phyloP scores from a whole-genome alignment of 352 stramenopile genomes.

The Phytopythium helicoides region DNA sequence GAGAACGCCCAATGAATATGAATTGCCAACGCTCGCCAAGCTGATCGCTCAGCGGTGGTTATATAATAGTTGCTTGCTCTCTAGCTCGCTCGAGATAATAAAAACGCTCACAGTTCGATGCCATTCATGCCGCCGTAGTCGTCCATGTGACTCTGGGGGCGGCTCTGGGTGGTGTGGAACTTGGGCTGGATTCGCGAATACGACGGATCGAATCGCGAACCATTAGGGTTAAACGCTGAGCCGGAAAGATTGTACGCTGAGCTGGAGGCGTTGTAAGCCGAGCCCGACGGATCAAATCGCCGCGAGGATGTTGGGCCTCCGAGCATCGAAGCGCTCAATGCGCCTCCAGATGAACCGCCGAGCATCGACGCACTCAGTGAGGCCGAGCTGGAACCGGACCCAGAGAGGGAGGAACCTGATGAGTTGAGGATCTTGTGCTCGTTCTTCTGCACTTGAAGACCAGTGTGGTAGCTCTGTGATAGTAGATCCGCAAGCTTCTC shows the following conservation, averaged over 20 bases:
- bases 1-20: too few species aligned
- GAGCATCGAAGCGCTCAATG: too few species aligned
- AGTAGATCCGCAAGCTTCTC: slow-evolving; percentile 44
- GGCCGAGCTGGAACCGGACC: not conserved
- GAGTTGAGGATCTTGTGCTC: slow-evolving; percentile 18
- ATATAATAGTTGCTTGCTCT: slow-evolving; percentile 1
- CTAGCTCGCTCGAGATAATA: slow-evolving; percentile 1
- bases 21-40: too few species aligned
- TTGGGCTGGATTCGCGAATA: slow-evolving; percentile 7
- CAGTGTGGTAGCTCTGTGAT: slow-evolving; percentile 51
- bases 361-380: slow-evolving; percentile 3
- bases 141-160: too few species aligned
- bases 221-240: not conserved
- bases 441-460: slow-evolving; percentile 48
- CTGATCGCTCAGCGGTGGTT: too few species aligned
- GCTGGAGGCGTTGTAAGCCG: not conserved
- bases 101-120: slow-evolving; percentile 30
- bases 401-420: not conserved
- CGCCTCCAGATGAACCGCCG: too few species aligned
- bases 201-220: not conserved
- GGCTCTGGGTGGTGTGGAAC: slow-evolving; percentile 21
- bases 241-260: not conserved
- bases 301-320: too few species aligned
- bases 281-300: too few species aligned
- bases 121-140: slow-evolving; percentile 29